Evolutionary conservation across 306 rosid genomes (phyloP).

Genomic region (Carpinus viminea): DNA sequence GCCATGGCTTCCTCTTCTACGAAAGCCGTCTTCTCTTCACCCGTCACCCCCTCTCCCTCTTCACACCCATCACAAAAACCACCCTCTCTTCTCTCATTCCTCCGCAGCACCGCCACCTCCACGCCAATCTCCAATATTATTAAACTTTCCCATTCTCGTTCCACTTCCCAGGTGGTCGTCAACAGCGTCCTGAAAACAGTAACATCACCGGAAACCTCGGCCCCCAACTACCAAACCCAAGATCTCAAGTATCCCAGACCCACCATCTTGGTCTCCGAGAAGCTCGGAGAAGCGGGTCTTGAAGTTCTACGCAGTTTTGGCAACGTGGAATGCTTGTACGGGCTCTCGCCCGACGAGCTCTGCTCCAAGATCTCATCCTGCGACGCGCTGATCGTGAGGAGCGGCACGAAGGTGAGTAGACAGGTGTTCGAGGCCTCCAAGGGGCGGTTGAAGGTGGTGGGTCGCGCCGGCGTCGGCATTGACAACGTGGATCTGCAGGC

Average conservation of each 20-base stretch:
- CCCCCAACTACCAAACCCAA: background rate
- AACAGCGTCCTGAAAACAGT: constrained; percentile 40
- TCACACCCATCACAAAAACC: constrained; percentile 22
- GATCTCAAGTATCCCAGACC: constrained; percentile 31
- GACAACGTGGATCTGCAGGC: constrained; percentile 96
- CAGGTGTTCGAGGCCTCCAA: constrained; percentile 63
- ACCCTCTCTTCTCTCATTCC: constrained; percentile 44
- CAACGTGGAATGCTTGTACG: constrained; percentile 61
- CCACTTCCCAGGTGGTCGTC: constrained; percentile 19
- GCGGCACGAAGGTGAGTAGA: constrained; percentile 78
- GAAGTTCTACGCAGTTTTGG: constrained; percentile 56
- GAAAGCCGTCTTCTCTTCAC: constrained; percentile 32
- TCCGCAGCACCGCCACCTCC: constrained; percentile 26
- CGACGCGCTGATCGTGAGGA: constrained; percentile 83
- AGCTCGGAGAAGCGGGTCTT: constrained; percentile 80
- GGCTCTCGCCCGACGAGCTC: constrained; percentile 57
- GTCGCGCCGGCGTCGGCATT: constrained; percentile 93
- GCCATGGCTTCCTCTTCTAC: constrained; percentile 58
- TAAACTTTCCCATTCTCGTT: constrained; percentile 16
- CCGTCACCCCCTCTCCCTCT: constrained; percentile 15
- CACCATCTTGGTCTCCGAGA: constrained; percentile 74
- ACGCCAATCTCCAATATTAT: constrained; percentile 17
- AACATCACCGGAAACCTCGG: constrained; percentile 10
- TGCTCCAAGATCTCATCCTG: constrained; percentile 65
- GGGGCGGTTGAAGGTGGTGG: constrained; percentile 86